These are phyloP conservation scores for Jatropha multifida DNA, from an alignment of 441 rosid genomes.

Conservation along the genomic window DNA sequence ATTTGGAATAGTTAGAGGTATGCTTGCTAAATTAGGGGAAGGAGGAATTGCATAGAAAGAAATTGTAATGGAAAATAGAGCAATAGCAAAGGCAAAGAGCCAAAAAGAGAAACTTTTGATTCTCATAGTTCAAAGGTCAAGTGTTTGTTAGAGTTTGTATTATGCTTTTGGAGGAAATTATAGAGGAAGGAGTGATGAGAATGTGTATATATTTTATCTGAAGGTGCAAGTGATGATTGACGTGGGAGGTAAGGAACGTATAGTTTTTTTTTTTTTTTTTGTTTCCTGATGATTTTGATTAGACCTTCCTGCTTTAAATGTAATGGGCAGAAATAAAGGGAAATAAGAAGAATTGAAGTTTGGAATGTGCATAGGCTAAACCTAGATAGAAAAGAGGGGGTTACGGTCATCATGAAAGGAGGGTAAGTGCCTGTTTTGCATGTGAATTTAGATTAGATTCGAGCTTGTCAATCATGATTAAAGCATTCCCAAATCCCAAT, in stretches of 20 bases:
- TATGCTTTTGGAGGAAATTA: background rate
- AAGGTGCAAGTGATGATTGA: constrained; percentile 28
- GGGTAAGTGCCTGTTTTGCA: background rate
- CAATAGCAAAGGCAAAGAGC: constrained; percentile 37
- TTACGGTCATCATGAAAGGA: constrained; percentile 17
- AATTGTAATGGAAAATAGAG: constrained; percentile 34
- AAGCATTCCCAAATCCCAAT: background rate
- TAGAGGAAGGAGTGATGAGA: constrained; percentile 7
- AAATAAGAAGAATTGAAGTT: background rate
- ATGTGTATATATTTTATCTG: background rate
- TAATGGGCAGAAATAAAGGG: constrained; percentile 18
- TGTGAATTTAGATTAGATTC: background rate
- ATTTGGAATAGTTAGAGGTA: background rate
- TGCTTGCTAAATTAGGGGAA: background rate
- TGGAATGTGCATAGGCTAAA: constrained; percentile 25
- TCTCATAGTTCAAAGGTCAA: constrained; percentile 26
- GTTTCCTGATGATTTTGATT: constrained; percentile 10
- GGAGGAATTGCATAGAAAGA: constrained; percentile 27
- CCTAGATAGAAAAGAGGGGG: background rate
- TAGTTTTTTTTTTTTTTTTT: constrained; percentile 1
- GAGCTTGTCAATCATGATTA: background rate
- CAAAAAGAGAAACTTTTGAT: constrained; percentile 32
- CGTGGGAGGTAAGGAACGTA: constrained; percentile 52
- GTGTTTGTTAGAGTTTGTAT: background rate
- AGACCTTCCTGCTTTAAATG: constrained; percentile 17